These are phyloP conservation scores for Ustilago nuda DNA, from an alignment of 1,284 basidiomycete genomes.

Conservation along the genomic window DNA sequence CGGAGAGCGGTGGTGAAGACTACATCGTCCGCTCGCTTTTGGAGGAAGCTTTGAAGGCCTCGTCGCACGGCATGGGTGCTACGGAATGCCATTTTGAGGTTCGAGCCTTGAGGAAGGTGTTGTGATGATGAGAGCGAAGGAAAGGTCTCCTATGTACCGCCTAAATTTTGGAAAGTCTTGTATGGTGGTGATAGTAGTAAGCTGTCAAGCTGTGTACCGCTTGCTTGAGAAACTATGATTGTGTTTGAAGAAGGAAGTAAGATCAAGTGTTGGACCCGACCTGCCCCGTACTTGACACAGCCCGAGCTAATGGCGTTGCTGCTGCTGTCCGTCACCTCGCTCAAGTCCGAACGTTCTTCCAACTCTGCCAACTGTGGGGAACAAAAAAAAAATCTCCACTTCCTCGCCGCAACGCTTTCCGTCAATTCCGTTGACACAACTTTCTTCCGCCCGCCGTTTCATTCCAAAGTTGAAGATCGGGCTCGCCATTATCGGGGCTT, in stretches of 20 bases:
- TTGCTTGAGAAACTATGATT: constrained; percentile 1
- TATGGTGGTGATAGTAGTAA: background rate
- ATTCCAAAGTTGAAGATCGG: constrained; percentile 11
- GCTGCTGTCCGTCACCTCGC: constrained; percentile 9
- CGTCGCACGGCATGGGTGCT: constrained; percentile 31
- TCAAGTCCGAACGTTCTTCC: constrained; percentile 23
- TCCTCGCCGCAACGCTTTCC: constrained; percentile 1
- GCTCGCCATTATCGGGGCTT: background rate
- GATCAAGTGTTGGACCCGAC: constrained; percentile 3
- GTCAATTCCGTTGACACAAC: constrained; percentile 45
- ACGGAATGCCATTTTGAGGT: constrained; percentile 55
- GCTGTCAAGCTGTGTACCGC: background rate
- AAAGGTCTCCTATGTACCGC: no score
- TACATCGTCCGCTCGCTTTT: constrained; percentile 63
- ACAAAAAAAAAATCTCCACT: background rate
- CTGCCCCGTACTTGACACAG: constrained; percentile 9
- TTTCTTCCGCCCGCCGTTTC: constrained; percentile 46
- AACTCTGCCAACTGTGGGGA: constrained; percentile 21
- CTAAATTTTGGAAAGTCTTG: background rate
- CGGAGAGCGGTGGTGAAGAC: constrained; percentile 69
- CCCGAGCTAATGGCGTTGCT: background rate
- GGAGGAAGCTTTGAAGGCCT: constrained; percentile 53
- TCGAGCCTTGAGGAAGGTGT: background rate
- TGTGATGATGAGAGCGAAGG: background rate
- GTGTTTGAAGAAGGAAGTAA: background rate